Evolutionary conservation across 345 rosid species (phyloP).

Genomic region (Pelargonium nanum): DNA sequence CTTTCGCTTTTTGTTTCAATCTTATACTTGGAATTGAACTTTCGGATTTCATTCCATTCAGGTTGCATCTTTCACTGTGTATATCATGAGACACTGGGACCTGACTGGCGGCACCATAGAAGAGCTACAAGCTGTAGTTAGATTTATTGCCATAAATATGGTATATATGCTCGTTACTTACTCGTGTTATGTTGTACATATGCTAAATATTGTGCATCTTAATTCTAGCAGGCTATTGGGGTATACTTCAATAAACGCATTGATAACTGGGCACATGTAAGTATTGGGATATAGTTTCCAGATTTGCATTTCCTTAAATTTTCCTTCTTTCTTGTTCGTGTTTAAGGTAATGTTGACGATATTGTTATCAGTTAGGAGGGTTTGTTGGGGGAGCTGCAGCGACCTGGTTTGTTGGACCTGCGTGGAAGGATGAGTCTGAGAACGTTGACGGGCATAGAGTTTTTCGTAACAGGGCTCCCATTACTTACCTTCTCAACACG

Average conservation of each 20-base stretch:
- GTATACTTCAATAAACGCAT: slow-evolving; percentile 41
- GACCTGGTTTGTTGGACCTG: slow-evolving; percentile 85
- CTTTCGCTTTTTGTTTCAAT: background rate
- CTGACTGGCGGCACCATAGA: slow-evolving; percentile 51
- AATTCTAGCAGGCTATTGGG: slow-evolving; percentile 56
- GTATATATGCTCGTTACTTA: slow-evolving; percentile 21
- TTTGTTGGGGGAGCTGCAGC: slow-evolving; percentile 66
- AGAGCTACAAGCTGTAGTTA: slow-evolving; percentile 56
- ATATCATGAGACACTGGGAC: slow-evolving; percentile 47
- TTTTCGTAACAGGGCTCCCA: slow-evolving; percentile 52
- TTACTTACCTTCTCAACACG: slow-evolving; percentile 27
- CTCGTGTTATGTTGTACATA: background rate
- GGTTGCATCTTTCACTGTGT: slow-evolving; percentile 84
- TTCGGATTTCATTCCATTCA: slow-evolving; percentile 13
- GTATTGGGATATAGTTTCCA: slow-evolving; percentile 21
- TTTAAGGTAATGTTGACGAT: too few relatives aligned
- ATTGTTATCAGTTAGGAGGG: slow-evolving; percentile 69
- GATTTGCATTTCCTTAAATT: too few relatives aligned
- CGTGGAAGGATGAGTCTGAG: slow-evolving; percentile 47
- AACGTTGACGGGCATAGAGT: slow-evolving; percentile 47
- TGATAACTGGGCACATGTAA: slow-evolving; percentile 94
- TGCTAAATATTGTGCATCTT: slow-evolving; percentile 2
- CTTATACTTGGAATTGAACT: background rate
- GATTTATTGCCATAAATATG: slow-evolving; percentile 56
- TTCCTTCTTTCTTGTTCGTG: too few relatives aligned